Evolutionary conservation across 352 stramenopile species (phyloP).

Genomic region (Globisporangium alternatum): DNA sequence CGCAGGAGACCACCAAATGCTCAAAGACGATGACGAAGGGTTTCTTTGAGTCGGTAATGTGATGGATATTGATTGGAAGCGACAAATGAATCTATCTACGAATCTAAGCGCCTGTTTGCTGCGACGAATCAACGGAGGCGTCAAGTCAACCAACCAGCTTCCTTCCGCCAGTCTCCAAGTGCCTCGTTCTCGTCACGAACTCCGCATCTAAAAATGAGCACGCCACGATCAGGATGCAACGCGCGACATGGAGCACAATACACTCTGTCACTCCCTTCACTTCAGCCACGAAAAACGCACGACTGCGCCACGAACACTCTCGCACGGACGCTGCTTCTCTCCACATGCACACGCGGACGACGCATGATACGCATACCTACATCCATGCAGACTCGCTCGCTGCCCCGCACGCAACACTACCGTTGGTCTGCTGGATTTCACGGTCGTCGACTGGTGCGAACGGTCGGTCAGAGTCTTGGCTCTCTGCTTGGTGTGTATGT

Average conservation of each 20-base stretch:
- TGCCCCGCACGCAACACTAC: background rate
- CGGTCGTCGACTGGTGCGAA: background rate
- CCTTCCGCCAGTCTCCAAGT: background rate
- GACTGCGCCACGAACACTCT: background rate
- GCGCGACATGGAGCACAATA: background rate
- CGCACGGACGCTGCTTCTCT: background rate
- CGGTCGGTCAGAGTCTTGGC: background rate
- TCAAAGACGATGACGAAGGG: background rate
- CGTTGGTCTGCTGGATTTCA: background rate
- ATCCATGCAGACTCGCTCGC: no score
- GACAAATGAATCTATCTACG: constrained; percentile 9
- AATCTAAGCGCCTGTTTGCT: constrained; percentile 1
- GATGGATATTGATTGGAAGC: background rate
- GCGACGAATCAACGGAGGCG: background rate
- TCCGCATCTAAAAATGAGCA: background rate
- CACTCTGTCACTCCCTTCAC: background rate
- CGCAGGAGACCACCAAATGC: background rate
- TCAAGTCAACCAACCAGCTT: background rate
- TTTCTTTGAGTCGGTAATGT: background rate
- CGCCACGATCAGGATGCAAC: background rate
- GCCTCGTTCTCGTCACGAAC: background rate
- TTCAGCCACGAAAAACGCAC: background rate
- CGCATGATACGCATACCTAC: background rate
- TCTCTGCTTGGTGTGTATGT: background rate
- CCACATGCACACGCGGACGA: background rate